Evolutionary conservation across 169 alveolate genomes (phyloP).

Genomic region (Plasmodium blacklocki): DNA sequence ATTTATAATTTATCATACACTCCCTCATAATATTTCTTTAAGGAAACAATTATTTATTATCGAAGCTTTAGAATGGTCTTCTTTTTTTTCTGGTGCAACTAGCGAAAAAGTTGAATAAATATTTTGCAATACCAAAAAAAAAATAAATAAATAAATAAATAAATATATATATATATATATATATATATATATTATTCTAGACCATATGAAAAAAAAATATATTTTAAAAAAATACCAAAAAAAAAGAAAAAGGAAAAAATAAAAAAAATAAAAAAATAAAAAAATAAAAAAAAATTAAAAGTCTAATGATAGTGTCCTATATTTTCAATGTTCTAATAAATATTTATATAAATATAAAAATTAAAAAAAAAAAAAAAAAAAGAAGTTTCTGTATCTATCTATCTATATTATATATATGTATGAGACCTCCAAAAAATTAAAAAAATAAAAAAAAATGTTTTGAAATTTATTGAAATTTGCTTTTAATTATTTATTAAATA

Average conservation of each 20-base stretch:
- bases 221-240: constrained; percentile 10
- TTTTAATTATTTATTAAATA: no score
- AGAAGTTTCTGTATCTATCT: no score
- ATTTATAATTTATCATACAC: constrained; percentile 63
- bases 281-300: not conserved
- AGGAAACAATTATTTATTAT: constrained; percentile 65
- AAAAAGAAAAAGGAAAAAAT: not conserved
- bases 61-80: constrained; percentile 72
- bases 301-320: no score
- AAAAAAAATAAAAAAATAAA: no score
- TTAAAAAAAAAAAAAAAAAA: no score
- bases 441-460: no score
- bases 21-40: constrained; percentile 62
- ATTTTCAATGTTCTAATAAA: no score
- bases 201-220: constrained; percentile 10
- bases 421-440: no score
- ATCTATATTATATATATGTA: no score
- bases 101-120: constrained; percentile 59
- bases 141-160: not conserved
- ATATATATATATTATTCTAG: constrained; percentile 12
- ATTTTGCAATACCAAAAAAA: not conserved
- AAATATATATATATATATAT: constrained; percentile 1
- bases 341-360: no score
- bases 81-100: constrained; percentile 66
- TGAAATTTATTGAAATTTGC: no score